These are phyloP conservation scores for Myxozyma sirexii DNA, from an alignment of 805 yeast species.

Conservation along the genomic window DNA sequence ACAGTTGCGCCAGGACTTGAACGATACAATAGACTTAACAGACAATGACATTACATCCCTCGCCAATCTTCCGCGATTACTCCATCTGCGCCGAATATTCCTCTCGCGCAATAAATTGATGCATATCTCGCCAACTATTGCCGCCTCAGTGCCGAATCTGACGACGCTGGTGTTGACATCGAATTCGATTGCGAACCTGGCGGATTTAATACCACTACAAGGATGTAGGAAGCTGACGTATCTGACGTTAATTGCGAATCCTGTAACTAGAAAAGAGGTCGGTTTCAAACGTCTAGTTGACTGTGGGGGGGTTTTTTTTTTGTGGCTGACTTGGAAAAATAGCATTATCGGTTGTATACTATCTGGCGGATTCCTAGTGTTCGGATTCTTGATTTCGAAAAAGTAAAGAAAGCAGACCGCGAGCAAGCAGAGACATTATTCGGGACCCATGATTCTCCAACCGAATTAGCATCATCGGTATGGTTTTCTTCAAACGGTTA, in stretches of 20 bases:
- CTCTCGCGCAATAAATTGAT: slow-evolving; percentile 65
- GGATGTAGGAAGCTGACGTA: slow-evolving; percentile 50
- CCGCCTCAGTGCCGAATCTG: slow-evolving; percentile 51
- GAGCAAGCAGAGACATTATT: slow-evolving; percentile 49
- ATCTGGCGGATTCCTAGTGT: slow-evolving; percentile 67
- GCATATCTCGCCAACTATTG: slow-evolving; percentile 45
- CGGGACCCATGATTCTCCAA: slow-evolving; percentile 40
- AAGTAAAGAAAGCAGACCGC: slow-evolving; percentile 61
- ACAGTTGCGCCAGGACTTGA: slow-evolving; percentile 44
- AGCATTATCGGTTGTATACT: slow-evolving; percentile 60
- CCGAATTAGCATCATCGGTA: slow-evolving; percentile 45
- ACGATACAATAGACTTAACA: slow-evolving; percentile 69
- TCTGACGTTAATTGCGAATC: slow-evolving; percentile 53
- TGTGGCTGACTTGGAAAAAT: neutral
- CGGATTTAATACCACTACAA: slow-evolving; percentile 48
- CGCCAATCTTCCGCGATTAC: slow-evolving; percentile 51
- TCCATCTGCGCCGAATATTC: slow-evolving; percentile 55
- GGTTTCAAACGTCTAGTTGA: neutral
- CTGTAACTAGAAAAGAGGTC: slow-evolving; percentile 33
- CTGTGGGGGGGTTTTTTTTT: too few species aligned
- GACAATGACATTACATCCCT: slow-evolving; percentile 69
- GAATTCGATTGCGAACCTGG: slow-evolving; percentile 54
- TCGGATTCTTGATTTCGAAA: slow-evolving; percentile 66
- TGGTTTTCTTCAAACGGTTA: too few species aligned
- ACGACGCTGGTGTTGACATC: slow-evolving; percentile 55